phyloP scores from a whole-genome alignment of 1,284 basidiomycete species.

The Malassezia caprae region DNA sequence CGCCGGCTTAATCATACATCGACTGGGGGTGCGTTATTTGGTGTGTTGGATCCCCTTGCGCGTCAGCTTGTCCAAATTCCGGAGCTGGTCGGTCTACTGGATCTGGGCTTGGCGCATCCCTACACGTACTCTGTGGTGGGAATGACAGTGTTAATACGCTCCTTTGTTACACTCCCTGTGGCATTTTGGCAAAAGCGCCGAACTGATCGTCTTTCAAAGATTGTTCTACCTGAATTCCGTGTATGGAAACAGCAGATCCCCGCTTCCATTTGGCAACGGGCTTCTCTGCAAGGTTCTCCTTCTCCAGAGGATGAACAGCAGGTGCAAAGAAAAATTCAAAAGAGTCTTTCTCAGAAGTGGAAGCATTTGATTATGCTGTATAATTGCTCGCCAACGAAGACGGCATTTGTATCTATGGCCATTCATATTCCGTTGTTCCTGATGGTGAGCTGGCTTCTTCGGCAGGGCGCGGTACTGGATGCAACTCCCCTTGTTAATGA shows the following conservation, averaged over 20 bases:
- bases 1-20: not conserved
- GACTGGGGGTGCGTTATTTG: not conserved
- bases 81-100: slow-evolving; percentile 7
- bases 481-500: slow-evolving; percentile 25
- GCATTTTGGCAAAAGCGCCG: slow-evolving; percentile 67
- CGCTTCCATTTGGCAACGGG: slow-evolving; percentile 35
- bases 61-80: slow-evolving; percentile 3
- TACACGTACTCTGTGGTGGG: slow-evolving; percentile 63
- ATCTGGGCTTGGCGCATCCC: slow-evolving; percentile 20
- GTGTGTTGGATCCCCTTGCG: slow-evolving; percentile 9
- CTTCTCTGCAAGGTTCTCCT: not conserved
- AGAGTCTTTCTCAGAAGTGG: slow-evolving; percentile 24
- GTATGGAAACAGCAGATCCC: slow-evolving; percentile 52
- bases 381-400: slow-evolving; percentile 31
- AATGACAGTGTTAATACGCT: slow-evolving; percentile 60
- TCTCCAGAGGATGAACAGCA: slow-evolving; percentile 53
- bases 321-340: slow-evolving; percentile 48
- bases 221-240: slow-evolving; percentile 61
- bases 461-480: slow-evolving; percentile 26
- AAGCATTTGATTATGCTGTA: slow-evolving; percentile 25
- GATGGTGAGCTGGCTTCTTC: slow-evolving; percentile 30
- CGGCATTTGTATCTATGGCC: slow-evolving; percentile 29
- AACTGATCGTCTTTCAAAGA: slow-evolving; percentile 58
- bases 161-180: slow-evolving; percentile 61
- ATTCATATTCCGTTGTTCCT: slow-evolving; percentile 39